Evolutionary conservation across 1,284 basidiomycete genomes (phyloP).

Genomic region (Apiotrichum sp.): DNA sequence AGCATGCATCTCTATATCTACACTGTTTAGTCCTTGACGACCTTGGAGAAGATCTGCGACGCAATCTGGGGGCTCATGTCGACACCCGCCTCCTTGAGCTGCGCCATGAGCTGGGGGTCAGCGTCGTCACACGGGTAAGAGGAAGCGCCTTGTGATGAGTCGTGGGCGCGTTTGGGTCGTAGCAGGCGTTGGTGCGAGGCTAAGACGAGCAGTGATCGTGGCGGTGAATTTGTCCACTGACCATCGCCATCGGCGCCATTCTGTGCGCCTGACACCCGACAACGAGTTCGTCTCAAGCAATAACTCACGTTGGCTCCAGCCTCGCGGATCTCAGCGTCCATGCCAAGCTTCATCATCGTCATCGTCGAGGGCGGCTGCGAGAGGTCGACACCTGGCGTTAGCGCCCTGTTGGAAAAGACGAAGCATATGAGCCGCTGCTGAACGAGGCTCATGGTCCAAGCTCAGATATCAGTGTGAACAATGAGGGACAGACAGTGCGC

Average conservation of each 20-base stretch:
- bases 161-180: no score
- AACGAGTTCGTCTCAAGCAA: no score
- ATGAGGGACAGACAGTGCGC: no score
- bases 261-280: no score
- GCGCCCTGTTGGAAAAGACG: not conserved
- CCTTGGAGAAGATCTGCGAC: constrained; percentile 18
- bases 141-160: not conserved
- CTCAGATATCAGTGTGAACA: no score
- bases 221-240: no score
- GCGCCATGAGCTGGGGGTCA: constrained; percentile 27
- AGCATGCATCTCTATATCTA: no score
- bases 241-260: no score
- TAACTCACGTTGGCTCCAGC: constrained; percentile 32
- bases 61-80: constrained; percentile 26
- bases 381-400: constrained; percentile 30
- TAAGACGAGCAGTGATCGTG: no score
- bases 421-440: not conserved
- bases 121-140: not conserved
- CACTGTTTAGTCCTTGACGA: constrained; percentile 4
- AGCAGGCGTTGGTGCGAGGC: no score
- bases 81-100: constrained; percentile 36
- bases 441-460: no score
- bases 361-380: constrained; percentile 27
- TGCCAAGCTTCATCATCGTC: constrained; percentile 36
- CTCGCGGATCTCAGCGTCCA: constrained; percentile 35